Evolutionary conservation across 2,329 filamentous ascomycete genomes (phyloP), one percentile per base, ranked within the genome.

Genomic region (Blastomyces parvus): DNA sequence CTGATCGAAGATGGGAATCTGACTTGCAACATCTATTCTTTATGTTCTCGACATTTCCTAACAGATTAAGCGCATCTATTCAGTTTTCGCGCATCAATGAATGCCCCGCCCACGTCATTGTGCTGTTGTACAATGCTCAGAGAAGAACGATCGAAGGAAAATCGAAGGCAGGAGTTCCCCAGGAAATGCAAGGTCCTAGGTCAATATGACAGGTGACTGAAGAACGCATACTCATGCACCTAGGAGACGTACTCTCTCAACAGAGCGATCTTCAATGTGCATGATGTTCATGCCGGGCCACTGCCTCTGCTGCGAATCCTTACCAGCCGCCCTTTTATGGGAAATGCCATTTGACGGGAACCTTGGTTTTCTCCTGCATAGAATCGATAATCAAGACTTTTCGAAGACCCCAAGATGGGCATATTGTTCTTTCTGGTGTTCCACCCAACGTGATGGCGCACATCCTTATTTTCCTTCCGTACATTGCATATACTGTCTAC

Each of bases 371-470:
- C 11, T 36, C 55, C 11, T 57, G 55, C 55, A 40, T 57, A 19
- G 19, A 57, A 38, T 40, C 33, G 11, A 40, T 14, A 40, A 17
- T 40, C 36, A 40, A 56, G 9, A 33, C 13, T 36, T 40, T 36
- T 40, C 55, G 36, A 57, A 57, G 36, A n/a, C 55, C 36, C 2
- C 33, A 40, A 40, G 9, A 7, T 40, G 55, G 11, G 13, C 9
- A 57, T 57, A 57, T 57, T 57, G 33, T 57, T 57, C 55, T 38
- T 40, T 19, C 14, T 33, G 55, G 17, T 40, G 55, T 40, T 36
- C 55, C 36, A 38, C 42, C 19, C n/a, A 25, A 40, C 33, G 36
- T 22, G 53, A 25, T 57, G 7, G 2, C 19, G 11, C 25, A 14
- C 19, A 25, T 25, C 9, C 11, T 25, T 14, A 40, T 57, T 36